These are phyloP conservation scores for Hypomontagnella monticulosa DNA, from an alignment of 495 filamentous ascomycete genomes.

Conservation along the genomic window DNA sequence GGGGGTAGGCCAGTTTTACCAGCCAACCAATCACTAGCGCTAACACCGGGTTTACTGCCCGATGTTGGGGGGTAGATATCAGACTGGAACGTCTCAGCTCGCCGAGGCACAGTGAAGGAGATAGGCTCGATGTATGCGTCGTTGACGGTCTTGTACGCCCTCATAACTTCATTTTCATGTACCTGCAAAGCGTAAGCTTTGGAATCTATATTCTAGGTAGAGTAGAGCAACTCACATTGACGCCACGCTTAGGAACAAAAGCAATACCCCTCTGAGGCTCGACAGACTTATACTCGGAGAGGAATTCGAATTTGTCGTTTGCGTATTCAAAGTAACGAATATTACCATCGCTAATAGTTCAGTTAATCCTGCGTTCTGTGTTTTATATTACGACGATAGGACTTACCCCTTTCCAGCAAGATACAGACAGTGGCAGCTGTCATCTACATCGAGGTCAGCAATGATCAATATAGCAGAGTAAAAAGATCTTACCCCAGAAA, in stretches of 20 bases:
- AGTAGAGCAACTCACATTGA: slow-evolving; percentile 69
- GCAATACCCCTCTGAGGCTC: slow-evolving; percentile 96
- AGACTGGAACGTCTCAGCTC: slow-evolving; percentile 96
- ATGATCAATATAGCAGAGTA: neutral
- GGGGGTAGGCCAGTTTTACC: slow-evolving; percentile 85
- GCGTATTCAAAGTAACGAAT: slow-evolving; percentile 98
- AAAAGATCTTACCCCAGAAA: slow-evolving; percentile 78
- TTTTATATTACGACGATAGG: neutral
- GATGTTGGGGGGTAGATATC: slow-evolving; percentile 91
- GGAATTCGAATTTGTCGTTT: slow-evolving; percentile 95
- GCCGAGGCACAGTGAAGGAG: slow-evolving; percentile 94
- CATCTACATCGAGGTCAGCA: slow-evolving; percentile 63
- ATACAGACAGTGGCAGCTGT: slow-evolving; percentile 91
- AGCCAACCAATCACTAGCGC: slow-evolving; percentile 81
- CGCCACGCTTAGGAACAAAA: slow-evolving; percentile 92
- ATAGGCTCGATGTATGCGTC: slow-evolving; percentile 95
- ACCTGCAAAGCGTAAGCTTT: slow-evolving; percentile 58
- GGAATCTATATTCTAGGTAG: neutral
- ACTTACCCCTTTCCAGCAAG: slow-evolving; percentile 94
- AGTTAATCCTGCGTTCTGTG: slow-evolving; percentile 18
- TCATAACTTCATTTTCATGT: slow-evolving; percentile 95
- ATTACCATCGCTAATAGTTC: slow-evolving; percentile 81
- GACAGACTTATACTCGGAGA: slow-evolving; percentile 93
- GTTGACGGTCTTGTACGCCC: slow-evolving; percentile 95
- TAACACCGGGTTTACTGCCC: slow-evolving; percentile 81